Evolutionary conservation across 108 stramenopile genomes (phyloP).

Genomic region (Mayamaea pseudoterrestris): DNA sequence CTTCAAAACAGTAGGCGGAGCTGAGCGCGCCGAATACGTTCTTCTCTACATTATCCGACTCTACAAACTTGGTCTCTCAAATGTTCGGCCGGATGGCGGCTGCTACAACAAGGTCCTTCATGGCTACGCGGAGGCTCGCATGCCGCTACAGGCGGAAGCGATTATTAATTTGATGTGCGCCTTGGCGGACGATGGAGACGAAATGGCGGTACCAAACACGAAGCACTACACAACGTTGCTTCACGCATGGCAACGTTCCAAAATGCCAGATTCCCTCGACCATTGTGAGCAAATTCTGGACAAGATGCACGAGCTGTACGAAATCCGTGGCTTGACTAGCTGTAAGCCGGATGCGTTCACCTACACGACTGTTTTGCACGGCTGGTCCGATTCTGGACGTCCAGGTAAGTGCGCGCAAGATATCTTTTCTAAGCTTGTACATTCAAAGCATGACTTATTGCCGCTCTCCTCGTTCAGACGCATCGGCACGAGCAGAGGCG

Average conservation of each 20-base stretch:
- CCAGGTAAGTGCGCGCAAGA: no score
- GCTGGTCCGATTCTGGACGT: slow-evolving; percentile 3
- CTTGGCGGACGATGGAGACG: slow-evolving; percentile 2
- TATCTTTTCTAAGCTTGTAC: no score
- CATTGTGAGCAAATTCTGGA: slow-evolving; percentile 9
- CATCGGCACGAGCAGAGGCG: slow-evolving; percentile 2
- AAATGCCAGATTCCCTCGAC: slow-evolving; percentile 18
- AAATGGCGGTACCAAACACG: neutral
- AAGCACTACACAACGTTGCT: slow-evolving; percentile 9
- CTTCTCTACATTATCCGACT: no score
- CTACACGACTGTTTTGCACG: slow-evolving; percentile 2
- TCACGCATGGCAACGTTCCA: slow-evolving; percentile 28
- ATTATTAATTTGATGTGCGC: slow-evolving; percentile 5
- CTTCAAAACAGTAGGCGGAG: no score
- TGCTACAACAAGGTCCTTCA: slow-evolving; percentile 7
- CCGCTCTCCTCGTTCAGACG: no score
- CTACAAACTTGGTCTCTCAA: no score
- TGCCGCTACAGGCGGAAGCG: neutral
- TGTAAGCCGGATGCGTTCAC: slow-evolving; percentile 7
- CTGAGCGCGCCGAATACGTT: no score
- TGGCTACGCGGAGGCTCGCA: slow-evolving; percentile 1
- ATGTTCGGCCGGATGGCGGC: slow-evolving; percentile 1
- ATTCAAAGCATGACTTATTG: no score
- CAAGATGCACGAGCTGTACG: slow-evolving; percentile 5
- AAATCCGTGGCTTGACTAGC: neutral